A percentile compares a stretch with the other conserved stretches of the same genome.
Conservation (phyloP, 768 basidiomycete species). For the Kwoniella pini region DNA sequence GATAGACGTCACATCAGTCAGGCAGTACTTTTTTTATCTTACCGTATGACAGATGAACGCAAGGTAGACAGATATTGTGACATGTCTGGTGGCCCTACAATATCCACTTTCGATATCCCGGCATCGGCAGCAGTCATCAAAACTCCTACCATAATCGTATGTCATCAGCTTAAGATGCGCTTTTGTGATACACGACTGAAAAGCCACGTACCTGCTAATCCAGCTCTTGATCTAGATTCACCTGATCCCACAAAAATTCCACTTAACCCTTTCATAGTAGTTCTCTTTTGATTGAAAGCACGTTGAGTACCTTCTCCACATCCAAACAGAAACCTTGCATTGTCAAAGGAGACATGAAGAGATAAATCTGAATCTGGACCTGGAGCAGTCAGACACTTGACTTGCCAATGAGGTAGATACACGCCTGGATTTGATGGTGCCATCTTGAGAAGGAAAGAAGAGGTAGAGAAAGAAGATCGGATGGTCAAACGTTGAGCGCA, state of each 20-base stretch:
- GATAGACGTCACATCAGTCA: no score
- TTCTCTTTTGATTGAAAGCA: slow-evolving; percentile 67
- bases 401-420: slow-evolving; percentile 42
- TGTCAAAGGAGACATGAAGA: slow-evolving; percentile 71
- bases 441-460: slow-evolving; percentile 6
- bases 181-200: no score
- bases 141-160: slow-evolving; percentile 59
- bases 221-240: slow-evolving; percentile 64
- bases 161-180: neutral
- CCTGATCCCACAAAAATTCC: slow-evolving; percentile 73
- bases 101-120: slow-evolving; percentile 61
- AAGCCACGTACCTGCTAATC: slow-evolving; percentile 72
- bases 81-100: slow-evolving; percentile 75
- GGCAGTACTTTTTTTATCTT: no score
- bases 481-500: neutral
- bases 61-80: slow-evolving; percentile 70
- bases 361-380: slow-evolving; percentile 73
- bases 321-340: slow-evolving; percentile 84
- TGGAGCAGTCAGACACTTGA: slow-evolving; percentile 50
- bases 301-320: slow-evolving; percentile 78
- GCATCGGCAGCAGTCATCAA: slow-evolving; percentile 79
- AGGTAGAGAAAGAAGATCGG: neutral
- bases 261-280: slow-evolving; percentile 67
- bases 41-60: slow-evolving; percentile 61
- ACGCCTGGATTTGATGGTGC: slow-evolving; percentile 10